Evolutionary conservation across 129 eudicot genomes (phyloP).

Genomic region (Flaveria linearis): DNA sequence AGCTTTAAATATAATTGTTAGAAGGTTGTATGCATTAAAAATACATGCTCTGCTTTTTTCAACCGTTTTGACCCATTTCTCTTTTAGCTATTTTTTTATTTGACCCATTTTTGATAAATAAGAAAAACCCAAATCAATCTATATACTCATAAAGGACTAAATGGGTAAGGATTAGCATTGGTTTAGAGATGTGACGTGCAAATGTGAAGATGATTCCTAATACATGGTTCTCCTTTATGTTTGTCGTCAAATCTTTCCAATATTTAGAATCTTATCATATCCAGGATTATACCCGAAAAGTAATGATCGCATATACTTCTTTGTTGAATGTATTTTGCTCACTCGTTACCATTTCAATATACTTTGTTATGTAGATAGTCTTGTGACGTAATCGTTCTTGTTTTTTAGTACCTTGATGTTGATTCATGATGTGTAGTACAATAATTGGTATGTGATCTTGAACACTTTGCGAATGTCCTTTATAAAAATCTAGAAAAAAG

Average conservation of each 20-base stretch:
- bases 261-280: constrained; percentile 40
- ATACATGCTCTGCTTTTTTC: no score
- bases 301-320: neutral
- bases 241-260: constrained; percentile 29
- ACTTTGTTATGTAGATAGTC: neutral
- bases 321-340: constrained; percentile 15
- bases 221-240: constrained; percentile 29
- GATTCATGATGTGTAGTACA: constrained; percentile 22
- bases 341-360: constrained; percentile 2
- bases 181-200: neutral
- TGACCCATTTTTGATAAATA: neutral
- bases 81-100: neutral
- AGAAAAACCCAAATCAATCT: neutral
- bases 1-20: neutral
- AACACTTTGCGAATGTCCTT: constrained; percentile 9
- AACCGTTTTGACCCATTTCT: neutral
- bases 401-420: constrained; percentile 24
- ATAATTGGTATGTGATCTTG: constrained; percentile 11
- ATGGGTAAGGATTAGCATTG: constrained; percentile 1
- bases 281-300: constrained; percentile 14
- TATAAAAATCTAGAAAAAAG: constrained; percentile 24
- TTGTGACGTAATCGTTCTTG: constrained; percentile 20
- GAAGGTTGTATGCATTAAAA: neutral
- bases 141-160: neutral
- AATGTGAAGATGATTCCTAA: constrained; percentile 15